Base-by-base conservation (phyloP, 176 grass and related monocot species). In the Oryza coarctata region DNA sequence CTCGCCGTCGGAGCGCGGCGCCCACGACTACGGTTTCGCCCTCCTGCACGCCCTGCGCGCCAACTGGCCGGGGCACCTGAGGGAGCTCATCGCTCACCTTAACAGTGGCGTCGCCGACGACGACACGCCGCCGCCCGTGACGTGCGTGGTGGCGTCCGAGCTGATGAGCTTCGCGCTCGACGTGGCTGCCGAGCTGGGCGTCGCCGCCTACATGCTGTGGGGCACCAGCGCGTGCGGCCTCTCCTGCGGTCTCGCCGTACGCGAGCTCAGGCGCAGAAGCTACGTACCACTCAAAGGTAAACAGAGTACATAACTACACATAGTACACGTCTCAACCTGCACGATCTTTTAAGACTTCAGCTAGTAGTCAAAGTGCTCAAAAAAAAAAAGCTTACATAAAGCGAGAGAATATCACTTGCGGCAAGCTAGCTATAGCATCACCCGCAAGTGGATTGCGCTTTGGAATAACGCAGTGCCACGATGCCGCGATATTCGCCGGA, bases 401-500 rank as follows among this genome's bases (percentile, higher is more conserved):
- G 35, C 68, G 11, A 25, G 11, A 25, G 15, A 64, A 29, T 30
- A 30, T 43, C 26, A 62, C 36, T 5, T 15, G 23, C 60, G 9
- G 26, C 61, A 1, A 58, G 18, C 50, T n/a, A 57, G 52, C 52
- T 23, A 45, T 52, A 41, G 75, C 58, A 78, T 64, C 32, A 33
- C 1, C 35, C 43, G 75, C 58, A 20, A 78, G 61, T 43, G 61
- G 38, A 26, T 23, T 58, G 35, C 38, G 26, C 75, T 78, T 78
- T 65, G 60, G 75, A 30, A 45, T 45, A 38, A 38, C 52, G 26
- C 41, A 1, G 17, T 30, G 49, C 5, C 52, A 61, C 18, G 18
- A 57, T 55, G 22, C 40, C 25, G 41, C 41, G 73, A 76, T 62
- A 76, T 62, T 61, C 73, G 47, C 73, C n/a, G 52, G 73, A 15